A percentile compares a stretch with the other conserved stretches of the same genome.
Conservation (phyloP, 306 rosid genomes). For the Cucurbita maxima region DNA sequence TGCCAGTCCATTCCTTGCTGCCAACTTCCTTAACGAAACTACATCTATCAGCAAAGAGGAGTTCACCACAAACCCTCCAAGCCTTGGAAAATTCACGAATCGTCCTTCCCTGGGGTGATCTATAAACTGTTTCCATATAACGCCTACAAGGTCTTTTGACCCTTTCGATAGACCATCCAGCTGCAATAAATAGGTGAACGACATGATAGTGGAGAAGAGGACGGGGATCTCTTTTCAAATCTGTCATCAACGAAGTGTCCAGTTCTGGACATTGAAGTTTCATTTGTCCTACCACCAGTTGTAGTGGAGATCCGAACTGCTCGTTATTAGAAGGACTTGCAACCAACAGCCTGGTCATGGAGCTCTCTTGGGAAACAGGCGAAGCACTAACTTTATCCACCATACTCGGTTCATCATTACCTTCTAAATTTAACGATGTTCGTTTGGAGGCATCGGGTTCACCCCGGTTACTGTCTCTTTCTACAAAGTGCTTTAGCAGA, state of each 20-base stretch:
- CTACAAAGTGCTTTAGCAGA: conserved; percentile 35
- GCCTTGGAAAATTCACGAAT: conserved; percentile 71
- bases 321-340: conserved; percentile 32
- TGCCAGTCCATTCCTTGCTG: conserved; percentile 48
- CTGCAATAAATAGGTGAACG: conserved; percentile 40
- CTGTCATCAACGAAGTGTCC: conserved; percentile 27
- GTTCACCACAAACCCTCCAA: conserved; percentile 78
- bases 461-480: conserved; percentile 19
- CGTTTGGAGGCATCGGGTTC: conserved; percentile 27
- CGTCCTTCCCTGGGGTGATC: conserved; percentile 62
- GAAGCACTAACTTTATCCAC: conserved; percentile 46
- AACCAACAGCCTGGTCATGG: conserved; percentile 49
- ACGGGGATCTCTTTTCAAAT: conserved; percentile 44
- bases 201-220: conserved; percentile 38
- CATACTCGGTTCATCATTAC: conserved; percentile 33
- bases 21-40: conserved; percentile 20
- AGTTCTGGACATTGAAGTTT: conserved; percentile 19
- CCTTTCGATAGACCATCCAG: conserved; percentile 78
- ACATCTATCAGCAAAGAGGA: conserved; percentile 35
- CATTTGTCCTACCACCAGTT: conserved; percentile 30
- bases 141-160: conserved; percentile 60
- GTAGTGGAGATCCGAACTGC: conserved; percentile 36
- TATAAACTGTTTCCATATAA: conserved; percentile 51
- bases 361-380: conserved; percentile 84
- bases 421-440: conserved; percentile 21